Evolutionary conservation across 2,329 filamentous ascomycete genomes (phyloP).

Genomic region (Colletotrichum destructivum): DNA sequence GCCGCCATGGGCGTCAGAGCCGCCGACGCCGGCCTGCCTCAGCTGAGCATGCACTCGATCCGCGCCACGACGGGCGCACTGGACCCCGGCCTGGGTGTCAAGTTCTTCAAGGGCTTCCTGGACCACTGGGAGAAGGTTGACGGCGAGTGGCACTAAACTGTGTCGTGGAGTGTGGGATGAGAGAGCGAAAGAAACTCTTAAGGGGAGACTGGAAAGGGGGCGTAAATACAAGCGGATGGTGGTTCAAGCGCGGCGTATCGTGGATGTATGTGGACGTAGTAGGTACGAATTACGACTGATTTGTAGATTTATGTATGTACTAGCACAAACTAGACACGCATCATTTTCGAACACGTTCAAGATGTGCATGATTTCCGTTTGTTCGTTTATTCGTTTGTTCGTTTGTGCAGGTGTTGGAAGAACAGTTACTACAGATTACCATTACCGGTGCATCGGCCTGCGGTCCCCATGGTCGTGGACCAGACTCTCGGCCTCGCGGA

Average conservation of each 20-base stretch:
- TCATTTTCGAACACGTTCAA: slow-evolving; percentile 5
- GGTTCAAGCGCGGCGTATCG: slow-evolving; percentile 21
- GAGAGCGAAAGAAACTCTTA: too few species aligned
- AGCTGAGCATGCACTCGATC: slow-evolving; percentile 95
- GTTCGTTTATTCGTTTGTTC: not conserved
- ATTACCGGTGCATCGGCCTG: slow-evolving; percentile 18
- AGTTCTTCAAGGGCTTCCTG: slow-evolving; percentile 91
- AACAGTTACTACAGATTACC: not conserved
- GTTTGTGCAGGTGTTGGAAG: not conserved
- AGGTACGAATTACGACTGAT: slow-evolving; percentile 22
- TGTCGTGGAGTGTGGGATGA: not conserved
- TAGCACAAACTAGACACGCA: slow-evolving; percentile 31
- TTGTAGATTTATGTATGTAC: slow-evolving; percentile 31
- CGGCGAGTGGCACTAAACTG: slow-evolving; percentile 74
- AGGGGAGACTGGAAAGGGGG: not conserved
- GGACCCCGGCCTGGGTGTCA: slow-evolving; percentile 90
- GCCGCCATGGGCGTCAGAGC: slow-evolving; percentile 84
- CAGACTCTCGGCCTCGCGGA: slow-evolving; percentile 47
- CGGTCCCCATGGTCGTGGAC: slow-evolving; percentile 32
- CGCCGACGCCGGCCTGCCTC: slow-evolving; percentile 90
- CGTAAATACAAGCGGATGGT: not conserved
- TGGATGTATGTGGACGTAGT: not conserved
- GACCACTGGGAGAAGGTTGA: slow-evolving; percentile 90
- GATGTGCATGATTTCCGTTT: too few species aligned
- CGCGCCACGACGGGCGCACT: slow-evolving; percentile 88